Evolutionary conservation across 148 eudicot genomes (phyloP), one percentile per base, ranked within the genome.

Genomic region (Vaccinium darrowii): DNA sequence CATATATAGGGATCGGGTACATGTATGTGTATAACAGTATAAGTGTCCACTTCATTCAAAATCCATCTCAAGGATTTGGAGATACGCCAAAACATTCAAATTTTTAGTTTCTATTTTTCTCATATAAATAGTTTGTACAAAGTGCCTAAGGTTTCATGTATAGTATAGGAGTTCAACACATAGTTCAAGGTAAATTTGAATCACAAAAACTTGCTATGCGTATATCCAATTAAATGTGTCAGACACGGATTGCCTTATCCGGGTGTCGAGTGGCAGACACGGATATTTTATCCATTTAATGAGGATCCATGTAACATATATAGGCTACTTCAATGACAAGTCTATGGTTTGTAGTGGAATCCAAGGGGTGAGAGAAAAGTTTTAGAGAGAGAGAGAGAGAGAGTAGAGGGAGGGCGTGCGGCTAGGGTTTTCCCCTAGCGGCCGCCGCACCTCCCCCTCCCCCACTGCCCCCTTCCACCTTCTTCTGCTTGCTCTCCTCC

Each of bases 281-380:
- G 19, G 18, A 18, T 56, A 3, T 56, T 56, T 56, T 56, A 56
- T 56, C 18, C 60, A 56, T 56, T 36, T 56, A 56, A 56, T 16
- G 60, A 56, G 60, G 60, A 56, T 63, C 27, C 69, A 19, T 63
- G n/a, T 63, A 16, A 63, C 12, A 63, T n/a, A 56, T 5, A 36
- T 36, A 36, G 0, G 74, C 63, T 67, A 43, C 47, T 82, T 47
- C 78, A 71, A 81, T 82, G 86, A 83, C 91, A 94, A 36, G 39
- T 36, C 39, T 36, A 36, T 36, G 39, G 39, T 36, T 0, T 36
- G 39, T 36, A 36, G 39, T 36, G 39, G 39, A 36, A 36, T 36
- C 39, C 2, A 36, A 36, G 39, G 36, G 36, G 39, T 3, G 39
- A 36, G 39, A 36, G 39, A 36, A 2, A 36, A 36, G 39, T 36